Percentiles rank a stretch among this genome's conserved stretches.
These are phyloP conservation scores for Globisporangium mamillatum DNA, from an alignment of 352 stramenopile species.

Conservation along the genomic window DNA sequence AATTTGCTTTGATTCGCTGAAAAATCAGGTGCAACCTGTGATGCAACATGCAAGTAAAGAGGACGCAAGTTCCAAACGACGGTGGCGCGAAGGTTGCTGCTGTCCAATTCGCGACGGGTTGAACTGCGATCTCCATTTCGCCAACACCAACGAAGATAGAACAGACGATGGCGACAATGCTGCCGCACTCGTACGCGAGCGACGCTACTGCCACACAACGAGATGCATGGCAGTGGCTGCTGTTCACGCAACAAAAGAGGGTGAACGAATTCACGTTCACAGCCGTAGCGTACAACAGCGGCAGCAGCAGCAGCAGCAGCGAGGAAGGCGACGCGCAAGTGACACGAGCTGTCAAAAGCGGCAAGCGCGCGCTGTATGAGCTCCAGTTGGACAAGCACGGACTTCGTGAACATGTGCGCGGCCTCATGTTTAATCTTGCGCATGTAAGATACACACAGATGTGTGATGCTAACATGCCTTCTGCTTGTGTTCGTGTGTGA, in stretches of 20 bases:
- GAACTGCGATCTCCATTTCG: not conserved
- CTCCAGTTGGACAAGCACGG: slow-evolving; percentile 17
- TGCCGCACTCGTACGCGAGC: slow-evolving; percentile 36
- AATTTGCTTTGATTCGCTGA: no score
- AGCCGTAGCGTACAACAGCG: slow-evolving; percentile 18
- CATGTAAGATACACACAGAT: not conserved
- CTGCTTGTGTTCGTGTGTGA: not conserved
- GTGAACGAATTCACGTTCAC: slow-evolving; percentile 31
- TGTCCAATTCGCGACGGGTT: not conserved
- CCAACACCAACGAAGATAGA: not conserved
- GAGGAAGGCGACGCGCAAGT: not conserved
- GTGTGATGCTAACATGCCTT: not conserved
- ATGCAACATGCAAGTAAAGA: not conserved
- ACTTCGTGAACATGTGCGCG: slow-evolving; percentile 9
- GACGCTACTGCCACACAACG: slow-evolving; percentile 3
- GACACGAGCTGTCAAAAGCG: not conserved
- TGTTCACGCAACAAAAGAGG: slow-evolving; percentile 34
- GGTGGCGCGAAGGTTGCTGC: not conserved
- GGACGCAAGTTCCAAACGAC: no score
- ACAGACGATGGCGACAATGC: not conserved
- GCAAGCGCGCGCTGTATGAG: slow-evolving; percentile 34
- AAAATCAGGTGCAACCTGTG: not conserved
- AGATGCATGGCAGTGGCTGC: slow-evolving; percentile 40
- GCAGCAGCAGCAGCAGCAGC: not conserved
- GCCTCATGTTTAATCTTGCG: no score